Conservation (phyloP, 352 stramenopile species). For the Thraustochytrium striatum region DNA sequence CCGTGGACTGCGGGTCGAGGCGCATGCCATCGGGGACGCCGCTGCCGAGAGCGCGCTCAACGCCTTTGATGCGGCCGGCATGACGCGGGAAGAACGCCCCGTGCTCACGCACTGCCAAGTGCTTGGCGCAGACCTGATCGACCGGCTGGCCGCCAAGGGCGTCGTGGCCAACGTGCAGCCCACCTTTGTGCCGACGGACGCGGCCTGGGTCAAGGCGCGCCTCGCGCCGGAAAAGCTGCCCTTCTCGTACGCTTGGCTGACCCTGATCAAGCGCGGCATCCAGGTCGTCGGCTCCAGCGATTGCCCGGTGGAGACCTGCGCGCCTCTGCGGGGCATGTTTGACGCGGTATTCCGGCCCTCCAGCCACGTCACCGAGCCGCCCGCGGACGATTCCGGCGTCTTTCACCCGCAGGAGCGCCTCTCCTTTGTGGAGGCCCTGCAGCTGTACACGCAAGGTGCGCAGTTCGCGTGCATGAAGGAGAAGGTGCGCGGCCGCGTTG, state of each 20-base stretch:
- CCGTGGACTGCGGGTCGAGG: slow-evolving; percentile 71
- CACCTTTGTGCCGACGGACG: slow-evolving; percentile 78
- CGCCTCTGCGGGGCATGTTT: slow-evolving; percentile 78
- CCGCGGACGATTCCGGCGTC: slow-evolving; percentile 60
- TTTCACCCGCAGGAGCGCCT: slow-evolving; percentile 62
- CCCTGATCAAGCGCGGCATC: slow-evolving; percentile 67
- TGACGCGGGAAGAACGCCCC: slow-evolving; percentile 62
- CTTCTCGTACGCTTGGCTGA: slow-evolving; percentile 77
- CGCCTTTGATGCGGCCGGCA: slow-evolving; percentile 62
- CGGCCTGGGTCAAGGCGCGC: slow-evolving; percentile 69
- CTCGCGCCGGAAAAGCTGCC: slow-evolving; percentile 62
- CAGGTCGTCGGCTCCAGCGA: slow-evolving; percentile 73
- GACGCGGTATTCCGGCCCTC: slow-evolving; percentile 71
- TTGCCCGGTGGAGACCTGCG: slow-evolving; percentile 74
- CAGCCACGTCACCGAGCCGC: slow-evolving; percentile 55
- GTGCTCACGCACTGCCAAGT: slow-evolving; percentile 84
- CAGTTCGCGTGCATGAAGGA: slow-evolving; percentile 50
- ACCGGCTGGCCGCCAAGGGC: slow-evolving; percentile 65
- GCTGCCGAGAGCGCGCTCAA: slow-evolving; percentile 61
- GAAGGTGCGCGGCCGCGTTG: slow-evolving; percentile 41
- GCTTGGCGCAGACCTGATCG: slow-evolving; percentile 66
- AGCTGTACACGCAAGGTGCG: slow-evolving; percentile 67
- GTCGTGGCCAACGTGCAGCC: slow-evolving; percentile 79
- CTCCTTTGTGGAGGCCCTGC: slow-evolving; percentile 68
- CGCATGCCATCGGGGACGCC: slow-evolving; percentile 74